Conservation (phyloP, 2,329 filamentous ascomycete species). For the Claviceps africana region DNA sequence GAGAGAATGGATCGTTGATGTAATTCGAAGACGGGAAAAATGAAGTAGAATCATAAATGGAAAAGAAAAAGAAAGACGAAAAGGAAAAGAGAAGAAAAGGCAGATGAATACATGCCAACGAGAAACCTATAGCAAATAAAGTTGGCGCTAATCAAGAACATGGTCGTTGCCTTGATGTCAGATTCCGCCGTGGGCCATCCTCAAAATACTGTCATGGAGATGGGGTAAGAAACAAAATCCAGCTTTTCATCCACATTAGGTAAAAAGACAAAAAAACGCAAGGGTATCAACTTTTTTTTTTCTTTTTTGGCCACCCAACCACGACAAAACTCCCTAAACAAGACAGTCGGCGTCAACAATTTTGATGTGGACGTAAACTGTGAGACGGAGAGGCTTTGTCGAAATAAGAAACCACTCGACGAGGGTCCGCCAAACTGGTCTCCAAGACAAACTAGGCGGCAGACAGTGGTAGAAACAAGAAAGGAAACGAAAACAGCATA, state of each 20-base stretch:
- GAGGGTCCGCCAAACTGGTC: constrained; percentile 10
- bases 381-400: constrained; percentile 11
- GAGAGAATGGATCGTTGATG: not conserved
- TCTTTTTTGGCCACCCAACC: constrained; percentile 11
- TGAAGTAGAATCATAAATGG: not conserved
- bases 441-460: not conserved
- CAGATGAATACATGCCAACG: no score
- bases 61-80: not conserved
- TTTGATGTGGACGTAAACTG: not conserved
- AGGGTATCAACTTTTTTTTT: constrained; percentile 22
- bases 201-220: no score
- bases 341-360: not conserved
- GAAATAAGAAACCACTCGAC: constrained; percentile 10
- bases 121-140: not conserved
- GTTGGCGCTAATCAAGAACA: not conserved
- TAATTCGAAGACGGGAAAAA: not conserved
- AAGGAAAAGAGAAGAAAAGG: no score
- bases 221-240: not conserved
- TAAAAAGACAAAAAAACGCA: constrained; percentile 11
- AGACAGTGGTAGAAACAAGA: not conserved
- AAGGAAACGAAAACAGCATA: constrained; percentile 1
- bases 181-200: no score
- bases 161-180: no score
- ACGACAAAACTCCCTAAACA: not conserved
- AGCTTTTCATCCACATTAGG: not conserved